Base-by-base conservation (phyloP, 2,329 filamentous ascomycete species). In the Tolypocladium cylindrosporum region DNA sequence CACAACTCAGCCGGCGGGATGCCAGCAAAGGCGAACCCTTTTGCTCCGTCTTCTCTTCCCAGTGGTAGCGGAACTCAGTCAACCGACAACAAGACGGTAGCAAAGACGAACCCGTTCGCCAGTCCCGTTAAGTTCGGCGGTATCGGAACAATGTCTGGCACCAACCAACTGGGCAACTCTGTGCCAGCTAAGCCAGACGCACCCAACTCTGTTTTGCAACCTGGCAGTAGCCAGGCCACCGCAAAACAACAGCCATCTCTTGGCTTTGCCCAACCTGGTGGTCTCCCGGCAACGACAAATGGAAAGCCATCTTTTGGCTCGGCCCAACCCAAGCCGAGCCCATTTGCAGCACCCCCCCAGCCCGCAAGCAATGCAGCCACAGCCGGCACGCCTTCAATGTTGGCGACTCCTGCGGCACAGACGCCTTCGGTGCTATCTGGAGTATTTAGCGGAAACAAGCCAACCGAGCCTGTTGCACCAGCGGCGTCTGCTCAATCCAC, bases 341-440 rank as follows among this genome's bases (percentile, higher is more conserved):
- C 66, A 14, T 69, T 71, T 21, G 51, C 64, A n/a, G 54, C 61
- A 36, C 48, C 42, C 1, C 43, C 61, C 21, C 43, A 59, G 16
- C 55, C 63, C 34, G 56, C 58, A 41, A 27, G 42, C 57, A 67
- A 64, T 16, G 66, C 63, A 45, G 57, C 51, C 27, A 21, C 27
- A 50, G 13, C 31, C 27, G 36, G 19, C 31, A 51, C 31, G 9
- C 31, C 48, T 37, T 36, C 31, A 13, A 13, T 21, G 31, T n/a
- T 37, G 31, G 48, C 48, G 2, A 36, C 54, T 27, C 43, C 64
- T 57, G 37, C 55, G 48, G 54, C 57, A 37, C 43, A 48, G 48
- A 55, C 58, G 21, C 24, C 59, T 24, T 41, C 57, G 27, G 45
- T 42, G 6, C 14, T 54, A 21, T 48, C 31, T 16, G 37, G 43